Base-by-base conservation (phyloP, 1,284 basidiomycete genomes). In the Boletus holoroseus region DNA sequence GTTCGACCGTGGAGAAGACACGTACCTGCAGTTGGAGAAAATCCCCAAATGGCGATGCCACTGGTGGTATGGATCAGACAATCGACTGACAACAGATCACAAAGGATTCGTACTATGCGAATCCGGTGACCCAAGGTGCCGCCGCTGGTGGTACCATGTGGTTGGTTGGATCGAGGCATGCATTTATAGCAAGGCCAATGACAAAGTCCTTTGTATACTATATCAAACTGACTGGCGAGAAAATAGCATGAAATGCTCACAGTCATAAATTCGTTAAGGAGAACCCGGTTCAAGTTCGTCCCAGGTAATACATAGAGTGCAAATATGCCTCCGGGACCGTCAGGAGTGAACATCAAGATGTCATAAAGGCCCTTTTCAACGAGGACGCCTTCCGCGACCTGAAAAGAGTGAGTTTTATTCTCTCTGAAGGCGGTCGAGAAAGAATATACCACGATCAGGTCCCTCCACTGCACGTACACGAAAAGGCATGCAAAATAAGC, bases 231-330 rank as follows among this genome's bases (percentile, higher is more conserved):
- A 42, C 15, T 45, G 26, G 16, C 5, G 3, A 35, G n/a, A 34
- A 44, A 31, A 44, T 32, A 28, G n/a, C 2, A 9, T 12, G 38
- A n/a, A 38, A 20, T 28, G 54, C 77, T 58, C 60, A 85, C 83
- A 39, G 73, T 76, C 38, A 83, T 69, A 56, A 85, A 83, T 55
- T 87, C 85, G 62, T 83, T 87, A 51, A 85, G 64, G 61, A 85
- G 79, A 32, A 73, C 75, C 15, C 75, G 71, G n/a, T 72, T 69
- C 16, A 85, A 64, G 39, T 74, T 77, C 39, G 75, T 68, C 4
- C 78, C 78, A 15, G 78, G 71, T 3, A 68, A 53, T 6, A 75
- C 68, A 51, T 76, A 79, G 36, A 85, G 67, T 3, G 69, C 84
- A 49, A 87, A 82, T 47, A 82, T 76, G 4, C 84, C 84, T 12